Evolutionary conservation across 441 rosid species (phyloP), one percentile per base, ranked within the genome.

Genomic region (Croton setiger): DNA sequence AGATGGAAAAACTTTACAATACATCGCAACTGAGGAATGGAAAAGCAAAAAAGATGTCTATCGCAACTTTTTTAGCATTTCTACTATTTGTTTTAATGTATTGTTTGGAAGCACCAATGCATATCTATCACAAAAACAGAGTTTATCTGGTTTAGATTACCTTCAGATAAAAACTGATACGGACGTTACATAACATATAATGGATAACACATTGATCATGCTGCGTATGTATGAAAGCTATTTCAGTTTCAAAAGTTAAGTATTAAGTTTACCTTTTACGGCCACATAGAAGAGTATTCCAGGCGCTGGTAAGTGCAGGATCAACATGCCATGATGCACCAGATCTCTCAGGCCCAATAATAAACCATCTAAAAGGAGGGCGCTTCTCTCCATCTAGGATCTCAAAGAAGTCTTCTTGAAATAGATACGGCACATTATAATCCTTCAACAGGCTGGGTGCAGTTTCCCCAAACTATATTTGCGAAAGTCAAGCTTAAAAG

Each of bases 311-410:
- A 66, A 94, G 99, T 66, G 99, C 88, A 49, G 99, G 99, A 81
- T 94, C 97, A 70, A 94, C 90, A 81, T 94, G 99, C 98, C 99
- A 94, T 60, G 98, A 94, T 55, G 99, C 99, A 74, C 98, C 99
- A 63, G 98, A 94, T 75, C 99, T 88, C 91, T 92, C 91, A 8
- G 99, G 98, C 51, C 99, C 99, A 72, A 94, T 83, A 58, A 92
- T 88, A 78, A 94, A 81, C 99, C 99, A 94, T 85, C 94, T 87
- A 76, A 74, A 92, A 18, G 97, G 87, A 49, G 99, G 99, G 43
- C 97, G 88, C 69, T 81, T 81, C 63, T 90, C 92, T 69, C 63
- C 66, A 80, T 87, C 92, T 63, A 94, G 82, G 74, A 88, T 84
- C 69, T 84, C 90, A 77, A 94, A 94, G 71, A 81, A 86, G 81